phyloP scores from a whole-genome alignment of 345 rosid species.

The Ailanthus altissimus region DNA sequence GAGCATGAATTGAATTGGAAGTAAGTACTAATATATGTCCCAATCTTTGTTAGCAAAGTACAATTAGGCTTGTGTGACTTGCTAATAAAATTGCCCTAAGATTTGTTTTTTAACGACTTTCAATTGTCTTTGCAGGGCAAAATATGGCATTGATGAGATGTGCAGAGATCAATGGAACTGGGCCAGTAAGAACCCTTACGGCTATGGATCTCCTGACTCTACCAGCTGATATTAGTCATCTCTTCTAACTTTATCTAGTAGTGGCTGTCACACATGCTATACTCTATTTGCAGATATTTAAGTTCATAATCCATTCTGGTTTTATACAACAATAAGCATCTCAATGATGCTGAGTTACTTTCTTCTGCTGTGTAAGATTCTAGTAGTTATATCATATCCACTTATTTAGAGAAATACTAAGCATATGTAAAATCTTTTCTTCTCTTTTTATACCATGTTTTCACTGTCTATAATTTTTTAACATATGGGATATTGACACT shows the following conservation, averaged over 20 bases:
- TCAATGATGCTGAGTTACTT: neutral
- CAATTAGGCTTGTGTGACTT: neutral
- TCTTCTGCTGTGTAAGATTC: constrained; percentile 7
- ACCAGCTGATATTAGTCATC: constrained; percentile 22
- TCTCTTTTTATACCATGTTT: neutral
- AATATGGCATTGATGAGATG: constrained; percentile 83
- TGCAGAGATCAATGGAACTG: constrained; percentile 95
- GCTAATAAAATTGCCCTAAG: neutral
- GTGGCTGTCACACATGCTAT: neutral
- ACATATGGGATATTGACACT: too few relatives aligned
- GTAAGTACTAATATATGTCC: constrained; percentile 45
- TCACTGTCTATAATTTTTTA: neutral
- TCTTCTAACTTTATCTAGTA: neutral
- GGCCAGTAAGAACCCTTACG: constrained; percentile 93
- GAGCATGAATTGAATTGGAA: constrained; percentile 81
- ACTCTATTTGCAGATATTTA: constrained; percentile 2
- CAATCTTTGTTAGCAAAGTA: neutral
- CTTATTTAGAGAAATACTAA: neutral
- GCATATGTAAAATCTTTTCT: neutral
- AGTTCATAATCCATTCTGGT: constrained; percentile 10
- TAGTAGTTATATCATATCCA: neutral
- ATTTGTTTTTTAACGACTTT: neutral
- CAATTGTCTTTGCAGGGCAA: constrained; percentile 57
- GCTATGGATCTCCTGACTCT: constrained; percentile 58
- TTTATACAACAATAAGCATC: constrained; percentile 2